Conservation (phyloP, 2,329 filamentous ascomycete species). For the Bipolaris sorokiniana region DNA sequence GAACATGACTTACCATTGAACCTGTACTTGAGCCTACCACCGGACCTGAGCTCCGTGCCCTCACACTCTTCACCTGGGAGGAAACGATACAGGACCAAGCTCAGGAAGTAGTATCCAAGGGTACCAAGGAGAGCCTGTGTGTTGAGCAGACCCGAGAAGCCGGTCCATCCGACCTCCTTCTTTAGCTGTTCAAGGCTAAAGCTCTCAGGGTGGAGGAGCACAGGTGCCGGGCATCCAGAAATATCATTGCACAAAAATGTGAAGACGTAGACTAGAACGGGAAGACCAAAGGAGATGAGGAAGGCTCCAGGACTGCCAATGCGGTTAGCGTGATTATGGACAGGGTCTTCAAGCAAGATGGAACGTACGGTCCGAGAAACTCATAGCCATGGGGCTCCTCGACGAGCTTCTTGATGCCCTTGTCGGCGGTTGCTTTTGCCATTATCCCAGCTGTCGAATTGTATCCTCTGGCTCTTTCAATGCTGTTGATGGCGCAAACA, state of each 20-base stretch:
- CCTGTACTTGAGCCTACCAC: constrained; percentile 79
- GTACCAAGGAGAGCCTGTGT: constrained; percentile 72
- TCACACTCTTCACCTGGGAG: constrained; percentile 76
- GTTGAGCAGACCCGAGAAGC: constrained; percentile 73
- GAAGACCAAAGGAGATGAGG: constrained; percentile 79
- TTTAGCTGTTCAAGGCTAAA: constrained; percentile 76
- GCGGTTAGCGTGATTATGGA: constrained; percentile 18
- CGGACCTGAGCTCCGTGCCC: constrained; percentile 72
- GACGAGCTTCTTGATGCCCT: constrained; percentile 21
- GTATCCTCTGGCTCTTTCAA: constrained; percentile 9
- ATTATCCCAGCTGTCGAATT: constrained; percentile 26
- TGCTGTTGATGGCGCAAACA: constrained; percentile 5
- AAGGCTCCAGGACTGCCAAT: constrained; percentile 73
- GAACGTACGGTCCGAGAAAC: constrained; percentile 50
- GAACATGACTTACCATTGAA: constrained; percentile 60
- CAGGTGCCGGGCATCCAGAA: constrained; percentile 86
- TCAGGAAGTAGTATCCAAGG: constrained; percentile 78
- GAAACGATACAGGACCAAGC: constrained; percentile 73
- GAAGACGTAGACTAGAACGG: constrained; percentile 77
- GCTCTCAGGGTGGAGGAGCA: constrained; percentile 73
- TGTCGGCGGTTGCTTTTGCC: constrained; percentile 35
- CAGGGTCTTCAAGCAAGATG: background rate
- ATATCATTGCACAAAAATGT: constrained; percentile 91
- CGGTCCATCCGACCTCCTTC: constrained; percentile 83
- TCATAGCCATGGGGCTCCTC: constrained; percentile 49